Conservation (phyloP, 2,329 filamentous ascomycete genomes). For the Aspergillus tanneri region DNA sequence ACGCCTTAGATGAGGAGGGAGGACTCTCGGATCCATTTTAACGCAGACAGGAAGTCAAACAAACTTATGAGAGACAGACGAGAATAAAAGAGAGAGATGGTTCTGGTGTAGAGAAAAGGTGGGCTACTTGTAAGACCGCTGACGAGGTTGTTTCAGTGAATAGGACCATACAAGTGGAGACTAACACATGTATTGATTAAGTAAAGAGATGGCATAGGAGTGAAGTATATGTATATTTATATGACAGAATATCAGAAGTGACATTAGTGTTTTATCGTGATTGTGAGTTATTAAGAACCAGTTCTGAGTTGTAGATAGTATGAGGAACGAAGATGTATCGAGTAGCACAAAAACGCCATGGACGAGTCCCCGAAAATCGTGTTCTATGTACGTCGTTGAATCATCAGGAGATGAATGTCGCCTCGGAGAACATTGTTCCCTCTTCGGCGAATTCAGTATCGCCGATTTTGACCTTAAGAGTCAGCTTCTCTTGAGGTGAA, state of each 20-base stretch:
- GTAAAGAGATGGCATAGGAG: too few relatives aligned
- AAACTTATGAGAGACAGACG: too few relatives aligned
- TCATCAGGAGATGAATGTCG: constrained; percentile 83
- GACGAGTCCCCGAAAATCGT: constrained; percentile 20
- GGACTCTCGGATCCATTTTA: too few relatives aligned
- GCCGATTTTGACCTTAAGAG: constrained; percentile 80
- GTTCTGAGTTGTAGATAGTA: constrained; percentile 17
- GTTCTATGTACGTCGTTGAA: constrained; percentile 32
- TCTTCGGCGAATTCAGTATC: constrained; percentile 76
- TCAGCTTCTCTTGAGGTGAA: constrained; percentile 62
- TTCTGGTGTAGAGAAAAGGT: too few relatives aligned
- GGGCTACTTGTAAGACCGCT: too few relatives aligned
- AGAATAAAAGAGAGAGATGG: too few relatives aligned
- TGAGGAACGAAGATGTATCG: constrained; percentile 29
- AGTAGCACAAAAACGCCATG: constrained; percentile 34
- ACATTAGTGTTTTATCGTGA: constrained; percentile 28
- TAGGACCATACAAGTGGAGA: neutral
- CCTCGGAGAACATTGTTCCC: constrained; percentile 79
- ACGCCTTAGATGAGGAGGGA: too few relatives aligned
- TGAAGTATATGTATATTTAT: constrained; percentile 7
- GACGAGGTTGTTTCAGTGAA: neutral
- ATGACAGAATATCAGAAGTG: too few relatives aligned
- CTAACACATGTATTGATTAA: neutral
- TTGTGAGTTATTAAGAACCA: constrained; percentile 19
- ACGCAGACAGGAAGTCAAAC: too few relatives aligned